Conservation (phyloP, 331 rosid species). For the Malus hybrid region DNA sequence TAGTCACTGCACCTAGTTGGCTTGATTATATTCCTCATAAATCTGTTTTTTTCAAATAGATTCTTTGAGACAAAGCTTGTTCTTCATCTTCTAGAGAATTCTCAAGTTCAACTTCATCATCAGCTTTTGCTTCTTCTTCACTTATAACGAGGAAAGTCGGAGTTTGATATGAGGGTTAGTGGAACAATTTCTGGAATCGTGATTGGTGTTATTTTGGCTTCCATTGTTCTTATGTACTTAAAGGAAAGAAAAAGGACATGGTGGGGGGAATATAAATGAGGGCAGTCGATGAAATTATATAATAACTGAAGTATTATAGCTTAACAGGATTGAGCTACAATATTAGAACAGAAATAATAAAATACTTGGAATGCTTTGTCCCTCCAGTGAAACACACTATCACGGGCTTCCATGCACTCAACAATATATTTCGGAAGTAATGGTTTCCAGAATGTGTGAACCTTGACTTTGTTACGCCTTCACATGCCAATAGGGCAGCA, state of each 20-base stretch:
- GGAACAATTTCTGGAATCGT: background rate
- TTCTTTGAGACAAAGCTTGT: background rate
- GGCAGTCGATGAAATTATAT: background rate
- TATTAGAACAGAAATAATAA: background rate
- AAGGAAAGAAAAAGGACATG: background rate
- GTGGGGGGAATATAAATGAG: background rate
- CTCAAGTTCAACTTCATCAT: background rate
- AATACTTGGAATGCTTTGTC: constrained; percentile 45
- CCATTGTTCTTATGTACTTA: background rate
- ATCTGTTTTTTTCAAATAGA: background rate
- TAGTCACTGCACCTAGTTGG: background rate
- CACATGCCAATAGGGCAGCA: constrained; percentile 17
- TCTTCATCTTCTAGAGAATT: background rate
- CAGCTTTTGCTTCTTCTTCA: background rate
- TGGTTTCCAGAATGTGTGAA: constrained; percentile 46
- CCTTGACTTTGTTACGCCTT: constrained; percentile 54
- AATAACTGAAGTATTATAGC: background rate
- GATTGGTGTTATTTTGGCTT: background rate
- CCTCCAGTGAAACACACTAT: constrained; percentile 55
- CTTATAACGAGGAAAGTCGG: background rate
- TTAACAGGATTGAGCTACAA: background rate
- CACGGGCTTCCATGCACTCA: constrained; percentile 45
- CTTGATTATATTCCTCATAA: background rate
- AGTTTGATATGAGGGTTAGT: background rate
- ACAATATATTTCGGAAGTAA: constrained; percentile 37